Evolutionary conservation across 73 alveolate species (phyloP).

Genomic region (Paramecium caudatum): DNA sequence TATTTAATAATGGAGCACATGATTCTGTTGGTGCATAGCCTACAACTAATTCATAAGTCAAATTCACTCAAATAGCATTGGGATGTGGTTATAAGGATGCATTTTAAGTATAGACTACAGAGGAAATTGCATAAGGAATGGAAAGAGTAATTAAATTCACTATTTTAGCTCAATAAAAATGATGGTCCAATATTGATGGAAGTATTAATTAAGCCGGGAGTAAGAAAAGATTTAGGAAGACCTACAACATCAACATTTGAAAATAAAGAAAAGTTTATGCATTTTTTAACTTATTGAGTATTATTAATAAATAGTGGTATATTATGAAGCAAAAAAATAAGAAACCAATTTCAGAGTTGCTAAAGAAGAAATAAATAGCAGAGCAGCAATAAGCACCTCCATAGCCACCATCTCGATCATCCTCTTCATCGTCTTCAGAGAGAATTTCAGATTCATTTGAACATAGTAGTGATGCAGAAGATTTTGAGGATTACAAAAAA

Average conservation of each 20-base stretch:
- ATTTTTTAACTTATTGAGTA: constrained; percentile 72
- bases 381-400: not conserved
- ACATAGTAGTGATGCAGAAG: constrained; percentile 72
- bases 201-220: constrained; percentile 82
- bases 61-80: constrained; percentile 83
- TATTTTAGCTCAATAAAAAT: constrained; percentile 55
- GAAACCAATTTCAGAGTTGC: constrained; percentile 25
- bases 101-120: constrained; percentile 78
- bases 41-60: constrained; percentile 79
- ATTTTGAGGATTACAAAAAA: constrained; percentile 73
- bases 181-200: constrained; percentile 84
- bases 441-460: constrained; percentile 8
- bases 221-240: constrained; percentile 84
- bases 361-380: constrained; percentile 10
- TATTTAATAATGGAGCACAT: constrained; percentile 91
- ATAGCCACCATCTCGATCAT: constrained; percentile 50
- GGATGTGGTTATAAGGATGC: constrained; percentile 86
- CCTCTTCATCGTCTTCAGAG: not conserved
- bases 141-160: constrained; percentile 7
- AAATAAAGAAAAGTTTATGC: constrained; percentile 82
- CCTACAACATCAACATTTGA: constrained; percentile 84
- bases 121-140: constrained; percentile 73
- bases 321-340: constrained; percentile 11
- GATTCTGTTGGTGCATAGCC: constrained; percentile 97
- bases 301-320: constrained; percentile 53